phyloP scores from a whole-genome alignment of 2,329 filamentous ascomycete species.

The Plenodomus lindquistii region DNA sequence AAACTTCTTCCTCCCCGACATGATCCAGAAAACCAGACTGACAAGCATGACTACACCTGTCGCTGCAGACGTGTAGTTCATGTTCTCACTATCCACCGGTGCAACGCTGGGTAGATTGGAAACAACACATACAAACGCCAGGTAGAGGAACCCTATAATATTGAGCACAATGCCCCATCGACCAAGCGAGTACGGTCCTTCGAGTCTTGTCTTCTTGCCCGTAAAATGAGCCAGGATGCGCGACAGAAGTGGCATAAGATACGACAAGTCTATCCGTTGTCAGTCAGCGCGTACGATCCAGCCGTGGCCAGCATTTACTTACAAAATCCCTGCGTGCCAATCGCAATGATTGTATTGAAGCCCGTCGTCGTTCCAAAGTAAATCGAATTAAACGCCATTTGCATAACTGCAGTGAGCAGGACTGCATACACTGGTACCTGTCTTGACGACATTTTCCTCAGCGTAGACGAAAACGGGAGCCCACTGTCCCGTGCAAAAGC shows the following conservation, averaged over 20 bases:
- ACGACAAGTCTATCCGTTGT: slow-evolving; percentile 56
- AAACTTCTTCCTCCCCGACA: slow-evolving; percentile 55
- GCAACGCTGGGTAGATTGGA: slow-evolving; percentile 59
- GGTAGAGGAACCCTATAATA: slow-evolving; percentile 54
- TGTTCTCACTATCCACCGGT: slow-evolving; percentile 58
- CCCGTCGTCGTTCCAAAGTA: slow-evolving; percentile 60
- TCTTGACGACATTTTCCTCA: slow-evolving; percentile 54
- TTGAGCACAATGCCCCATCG: slow-evolving; percentile 53
- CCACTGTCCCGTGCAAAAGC: slow-evolving; percentile 57
- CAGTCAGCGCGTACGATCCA: slow-evolving; percentile 5
- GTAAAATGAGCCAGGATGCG: slow-evolving; percentile 54
- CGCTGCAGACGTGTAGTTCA: slow-evolving; percentile 63
- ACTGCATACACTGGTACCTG: slow-evolving; percentile 57
- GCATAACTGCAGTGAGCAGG: slow-evolving; percentile 52
- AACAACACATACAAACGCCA: slow-evolving; percentile 59
- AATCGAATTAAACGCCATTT: slow-evolving; percentile 59
- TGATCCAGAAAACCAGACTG: slow-evolving; percentile 56
- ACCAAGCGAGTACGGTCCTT: slow-evolving; percentile 53
- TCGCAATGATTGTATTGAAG: slow-evolving; percentile 61
- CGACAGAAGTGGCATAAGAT: slow-evolving; percentile 59
- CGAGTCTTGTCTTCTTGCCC: slow-evolving; percentile 49
- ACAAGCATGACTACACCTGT: slow-evolving; percentile 59
- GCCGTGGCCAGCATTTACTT: slow-evolving; percentile 14
- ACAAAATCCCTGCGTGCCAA: slow-evolving; percentile 62
- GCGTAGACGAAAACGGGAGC: slow-evolving; percentile 54